phyloP scores from a whole-genome alignment of 345 rosid species.

The Angophora floribunda region DNA sequence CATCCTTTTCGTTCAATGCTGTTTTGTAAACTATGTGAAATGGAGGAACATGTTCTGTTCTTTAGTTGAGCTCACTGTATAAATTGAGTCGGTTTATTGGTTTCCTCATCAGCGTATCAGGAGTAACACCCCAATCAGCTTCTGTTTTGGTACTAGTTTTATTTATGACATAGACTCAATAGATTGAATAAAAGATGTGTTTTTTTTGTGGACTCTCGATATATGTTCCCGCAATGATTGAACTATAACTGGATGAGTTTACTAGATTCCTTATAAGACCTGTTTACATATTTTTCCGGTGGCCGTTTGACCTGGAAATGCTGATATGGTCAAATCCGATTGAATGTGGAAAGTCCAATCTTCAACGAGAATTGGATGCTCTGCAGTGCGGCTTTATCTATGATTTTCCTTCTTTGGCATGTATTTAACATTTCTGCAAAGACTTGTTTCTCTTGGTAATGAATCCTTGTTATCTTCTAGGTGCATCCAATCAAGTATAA shows the following conservation, averaged over 20 bases:
- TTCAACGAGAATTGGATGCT: background rate
- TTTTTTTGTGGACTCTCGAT: background rate
- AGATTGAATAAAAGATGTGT: background rate
- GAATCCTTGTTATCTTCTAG: slow-evolving; percentile 7
- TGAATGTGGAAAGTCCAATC: background rate
- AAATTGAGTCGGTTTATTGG: background rate
- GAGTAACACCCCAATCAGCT: background rate
- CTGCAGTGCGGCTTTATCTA: background rate
- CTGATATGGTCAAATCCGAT: background rate
- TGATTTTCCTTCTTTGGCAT: background rate
- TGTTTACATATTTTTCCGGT: background rate
- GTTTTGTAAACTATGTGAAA: background rate
- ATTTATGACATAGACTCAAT: background rate
- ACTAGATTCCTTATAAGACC: background rate
- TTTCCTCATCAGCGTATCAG: background rate
- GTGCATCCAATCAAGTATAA: slow-evolving; percentile 52
- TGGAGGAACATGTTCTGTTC: background rate
- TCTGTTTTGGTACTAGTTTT: background rate
- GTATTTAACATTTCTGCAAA: background rate
- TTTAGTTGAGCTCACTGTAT: background rate
- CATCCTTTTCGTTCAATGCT: background rate
- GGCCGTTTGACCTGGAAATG: background rate
- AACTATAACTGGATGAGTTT: background rate
- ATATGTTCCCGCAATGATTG: background rate
- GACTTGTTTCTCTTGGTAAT: background rate